These are phyloP conservation scores for Whalleya microplaca DNA, from an alignment of 2,329 filamentous ascomycete genomes.

Conservation along the genomic window DNA sequence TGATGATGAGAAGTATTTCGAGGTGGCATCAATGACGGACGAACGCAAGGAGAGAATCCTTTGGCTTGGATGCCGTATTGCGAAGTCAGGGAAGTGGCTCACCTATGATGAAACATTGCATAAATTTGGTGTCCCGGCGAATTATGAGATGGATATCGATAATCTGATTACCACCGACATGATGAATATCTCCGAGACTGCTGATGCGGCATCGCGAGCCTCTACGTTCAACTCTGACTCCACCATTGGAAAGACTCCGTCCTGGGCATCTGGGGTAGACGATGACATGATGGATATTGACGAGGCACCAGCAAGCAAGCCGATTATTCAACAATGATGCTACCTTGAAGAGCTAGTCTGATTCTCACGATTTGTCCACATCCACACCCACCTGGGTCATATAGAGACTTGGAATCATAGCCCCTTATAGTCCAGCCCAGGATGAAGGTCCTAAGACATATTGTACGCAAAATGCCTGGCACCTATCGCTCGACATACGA, in stretches of 20 bases:
- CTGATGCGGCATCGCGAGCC: slow-evolving; percentile 9
- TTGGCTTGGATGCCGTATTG: slow-evolving; percentile 58
- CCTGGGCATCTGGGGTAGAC: slow-evolving; percentile 9
- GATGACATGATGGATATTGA: slow-evolving; percentile 25
- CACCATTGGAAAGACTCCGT: slow-evolving; percentile 2
- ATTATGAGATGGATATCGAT: slow-evolving; percentile 44
- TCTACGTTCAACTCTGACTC: slow-evolving; percentile 21
- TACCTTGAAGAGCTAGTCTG: not conserved
- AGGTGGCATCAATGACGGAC: slow-evolving; percentile 60
- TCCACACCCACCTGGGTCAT: too few relatives aligned
- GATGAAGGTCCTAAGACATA: too few relatives aligned
- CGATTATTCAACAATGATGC: slow-evolving; percentile 18
- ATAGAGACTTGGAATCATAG: too few relatives aligned
- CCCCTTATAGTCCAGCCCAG: too few relatives aligned
- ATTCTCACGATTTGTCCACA: too few relatives aligned
- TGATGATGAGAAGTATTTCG: slow-evolving; percentile 69
- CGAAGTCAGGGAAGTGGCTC: slow-evolving; percentile 47
- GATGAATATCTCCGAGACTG: slow-evolving; percentile 15
- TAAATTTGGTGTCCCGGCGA: slow-evolving; percentile 44
- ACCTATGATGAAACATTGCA: slow-evolving; percentile 44
- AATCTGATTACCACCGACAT: slow-evolving; percentile 18
- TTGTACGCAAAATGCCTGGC: not conserved
- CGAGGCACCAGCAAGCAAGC: slow-evolving; percentile 8
- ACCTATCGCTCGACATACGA: not conserved
- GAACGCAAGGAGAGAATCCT: slow-evolving; percentile 63